A percentile compares a stretch with the other conserved stretches of the same genome.
Conservation (phyloP, 176 grass and related monocot species). For the Calamus simplicifolius region DNA sequence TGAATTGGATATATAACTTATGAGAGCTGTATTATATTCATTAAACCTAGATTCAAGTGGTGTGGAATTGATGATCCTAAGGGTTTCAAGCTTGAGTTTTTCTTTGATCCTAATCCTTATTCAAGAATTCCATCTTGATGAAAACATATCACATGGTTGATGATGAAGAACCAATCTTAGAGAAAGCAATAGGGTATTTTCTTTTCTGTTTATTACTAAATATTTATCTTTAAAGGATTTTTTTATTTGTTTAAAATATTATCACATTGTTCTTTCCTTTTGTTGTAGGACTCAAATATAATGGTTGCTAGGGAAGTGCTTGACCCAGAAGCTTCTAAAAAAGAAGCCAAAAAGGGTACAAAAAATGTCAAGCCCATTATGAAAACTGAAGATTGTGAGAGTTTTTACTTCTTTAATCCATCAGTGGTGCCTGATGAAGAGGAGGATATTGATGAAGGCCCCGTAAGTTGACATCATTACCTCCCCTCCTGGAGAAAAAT, state of each 20-base stretch:
- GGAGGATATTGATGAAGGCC: slow-evolving; percentile 20
- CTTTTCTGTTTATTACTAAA: neutral
- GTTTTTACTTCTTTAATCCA: slow-evolving; percentile 28
- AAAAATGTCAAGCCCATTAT: slow-evolving; percentile 22
- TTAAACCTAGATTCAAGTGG: slow-evolving; percentile 21
- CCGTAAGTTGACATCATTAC: slow-evolving; percentile 2
- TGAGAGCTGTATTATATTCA: neutral
- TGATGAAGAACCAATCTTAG: slow-evolving; percentile 22
- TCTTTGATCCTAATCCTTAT: slow-evolving; percentile 14
- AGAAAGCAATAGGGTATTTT: slow-evolving; percentile 26
- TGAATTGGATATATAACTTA: too few species aligned
- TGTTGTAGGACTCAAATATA: slow-evolving; percentile 19
- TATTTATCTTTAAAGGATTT: neutral
- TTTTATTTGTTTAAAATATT: too few species aligned
- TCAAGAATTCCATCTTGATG: slow-evolving; percentile 18
- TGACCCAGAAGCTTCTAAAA: slow-evolving; percentile 21
- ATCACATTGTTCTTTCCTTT: neutral
- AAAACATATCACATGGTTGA: slow-evolving; percentile 28
- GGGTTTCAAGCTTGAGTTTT: slow-evolving; percentile 27
- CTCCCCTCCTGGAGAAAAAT: too few species aligned
- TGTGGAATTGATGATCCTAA: slow-evolving; percentile 17
- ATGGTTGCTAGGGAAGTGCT: slow-evolving; percentile 24
- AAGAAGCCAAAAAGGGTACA: slow-evolving; percentile 30
- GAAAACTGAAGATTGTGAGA: slow-evolving; percentile 22
- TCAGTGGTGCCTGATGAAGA: slow-evolving; percentile 19